Evolutionary conservation across 2,329 filamentous ascomycete species (phyloP).

Genomic region (Dactylellina leptospora): DNA sequence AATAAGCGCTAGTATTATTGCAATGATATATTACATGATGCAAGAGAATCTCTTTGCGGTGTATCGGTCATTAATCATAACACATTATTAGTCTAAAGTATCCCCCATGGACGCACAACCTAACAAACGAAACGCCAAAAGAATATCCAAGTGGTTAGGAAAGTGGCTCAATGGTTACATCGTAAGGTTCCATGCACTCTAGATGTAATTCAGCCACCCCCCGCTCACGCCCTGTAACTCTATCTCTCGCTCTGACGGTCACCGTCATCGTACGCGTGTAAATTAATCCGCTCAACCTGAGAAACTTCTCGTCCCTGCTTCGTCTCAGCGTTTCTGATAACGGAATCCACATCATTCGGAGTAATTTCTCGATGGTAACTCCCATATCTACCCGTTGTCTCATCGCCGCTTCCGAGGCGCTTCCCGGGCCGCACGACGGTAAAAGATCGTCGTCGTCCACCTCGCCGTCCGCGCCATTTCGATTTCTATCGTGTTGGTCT

Average conservation of each 20-base stretch:
- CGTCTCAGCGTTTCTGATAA: constrained; percentile 38
- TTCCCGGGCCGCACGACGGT: background rate
- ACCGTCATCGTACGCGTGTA: constrained; percentile 42
- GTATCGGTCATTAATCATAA: background rate
- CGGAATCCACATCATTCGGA: constrained; percentile 52
- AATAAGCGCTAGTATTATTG: background rate
- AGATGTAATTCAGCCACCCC: constrained; percentile 38
- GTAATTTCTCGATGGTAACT: constrained; percentile 47
- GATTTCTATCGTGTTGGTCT: constrained; percentile 10
- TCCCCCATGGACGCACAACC: background rate
- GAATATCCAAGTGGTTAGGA: constrained; percentile 1
- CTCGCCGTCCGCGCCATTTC: background rate
- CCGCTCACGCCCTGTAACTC: constrained; percentile 15
- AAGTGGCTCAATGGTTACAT: constrained; percentile 26
- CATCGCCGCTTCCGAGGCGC: constrained; percentile 5
- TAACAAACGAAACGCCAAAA: background rate
- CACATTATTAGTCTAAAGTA: background rate
- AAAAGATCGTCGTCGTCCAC: constrained; percentile 23
- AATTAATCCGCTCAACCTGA: constrained; percentile 30
- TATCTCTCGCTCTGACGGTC: constrained; percentile 26
- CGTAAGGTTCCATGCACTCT: constrained; percentile 48
- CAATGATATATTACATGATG: background rate
- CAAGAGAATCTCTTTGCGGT: background rate
- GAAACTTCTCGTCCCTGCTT: constrained; percentile 44
- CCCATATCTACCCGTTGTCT: constrained; percentile 20